Evolutionary conservation across 2,329 filamentous ascomycete genomes (phyloP), one percentile per base, ranked within the genome.

Genomic region (Colletotrichum lindemuthianum): DNA sequence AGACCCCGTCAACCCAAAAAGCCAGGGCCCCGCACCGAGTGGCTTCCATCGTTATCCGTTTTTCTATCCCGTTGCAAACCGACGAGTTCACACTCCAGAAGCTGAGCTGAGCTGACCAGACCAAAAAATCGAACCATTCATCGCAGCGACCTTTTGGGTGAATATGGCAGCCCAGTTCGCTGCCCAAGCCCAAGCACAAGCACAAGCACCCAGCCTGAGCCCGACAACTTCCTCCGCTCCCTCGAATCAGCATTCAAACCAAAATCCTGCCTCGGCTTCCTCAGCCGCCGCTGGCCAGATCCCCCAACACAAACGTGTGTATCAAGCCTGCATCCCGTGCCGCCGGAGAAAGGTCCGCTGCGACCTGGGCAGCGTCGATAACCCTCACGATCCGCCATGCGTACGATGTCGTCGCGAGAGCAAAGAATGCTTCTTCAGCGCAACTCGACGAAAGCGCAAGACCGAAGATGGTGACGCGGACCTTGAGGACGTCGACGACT

Each of bases 381-480:
- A 96, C 72, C 96, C 96, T 32, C 89, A 94, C 77, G 93, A 97
- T 72, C 95, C 95, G 59, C 96, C 96, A 2, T 99, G 96, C 77
- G 92, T 95, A 65, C 89, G 96, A 74, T 99, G 96, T 76, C 90
- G 93, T 57, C 90, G 96, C 70, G 96, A 99, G 82, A 93, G 90
- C 81, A 98, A 98, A 77, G 91, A 97, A 72, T 99, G 96, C 82
- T 97, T 91, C 84, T 99, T 99, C 82, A 97, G 93, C 67, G 92
- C 93, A 16, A 98, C 94, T 37, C 87, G 96, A 54, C 89, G 96
- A 74, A 98, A 98, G 88, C 88, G 93, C 75, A 96, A 96, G 84
- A 85, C 85, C 51, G 87, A 84, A 70, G 82, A 91, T 69, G 86
- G 80, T 71, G 71, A 81, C 57, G 78, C 78, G 60, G 80, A 82